Conservation (phyloP, 1,284 basidiomycete genomes). For the Melampsora abietis-canadensis region DNA sequence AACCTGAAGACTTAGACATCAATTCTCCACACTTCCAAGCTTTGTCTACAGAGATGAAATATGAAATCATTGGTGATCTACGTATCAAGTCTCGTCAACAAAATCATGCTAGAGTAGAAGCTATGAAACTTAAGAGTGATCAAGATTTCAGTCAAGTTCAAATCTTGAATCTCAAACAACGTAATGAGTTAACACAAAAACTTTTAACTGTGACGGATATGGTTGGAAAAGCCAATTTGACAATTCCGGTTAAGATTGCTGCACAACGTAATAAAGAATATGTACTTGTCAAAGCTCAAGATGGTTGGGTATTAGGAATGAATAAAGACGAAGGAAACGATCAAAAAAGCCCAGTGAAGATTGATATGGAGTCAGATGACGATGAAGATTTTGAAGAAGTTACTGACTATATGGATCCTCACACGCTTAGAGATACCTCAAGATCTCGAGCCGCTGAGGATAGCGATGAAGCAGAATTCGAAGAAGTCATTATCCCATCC, state of each 20-base stretch:
- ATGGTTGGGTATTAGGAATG: conserved; percentile 89
- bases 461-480: conserved; percentile 49
- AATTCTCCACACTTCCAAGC: conserved; percentile 79
- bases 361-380: conserved; percentile 63
- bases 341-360: conserved; percentile 76
- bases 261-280: conserved; percentile 92
- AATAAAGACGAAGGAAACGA: conserved; percentile 64
- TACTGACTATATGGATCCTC: neutral
- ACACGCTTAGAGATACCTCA: conserved; percentile 37
- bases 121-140: conserved; percentile 82
- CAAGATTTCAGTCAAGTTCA: conserved; percentile 95
- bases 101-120: conserved; percentile 81
- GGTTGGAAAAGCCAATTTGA: conserved; percentile 80
- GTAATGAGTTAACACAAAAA: conserved; percentile 90
- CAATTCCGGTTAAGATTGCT: conserved; percentile 86
- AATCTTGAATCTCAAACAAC: conserved; percentile 80
- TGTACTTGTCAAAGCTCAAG: conserved; percentile 81
- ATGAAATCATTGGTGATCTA: conserved; percentile 95
- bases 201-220: conserved; percentile 87
- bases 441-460: conserved; percentile 46
- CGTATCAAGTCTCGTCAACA: conserved; percentile 89
- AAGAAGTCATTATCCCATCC: conserved; percentile 49
- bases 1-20: conserved; percentile 83
- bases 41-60: conserved; percentile 91
- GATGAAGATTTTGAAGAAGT: conserved; percentile 32